A percentile compares a stretch with the other conserved stretches of the same genome.
phyloP scores from a whole-genome alignment of 2,329 filamentous ascomycete species.

The Xylariaceae sp. region DNA sequence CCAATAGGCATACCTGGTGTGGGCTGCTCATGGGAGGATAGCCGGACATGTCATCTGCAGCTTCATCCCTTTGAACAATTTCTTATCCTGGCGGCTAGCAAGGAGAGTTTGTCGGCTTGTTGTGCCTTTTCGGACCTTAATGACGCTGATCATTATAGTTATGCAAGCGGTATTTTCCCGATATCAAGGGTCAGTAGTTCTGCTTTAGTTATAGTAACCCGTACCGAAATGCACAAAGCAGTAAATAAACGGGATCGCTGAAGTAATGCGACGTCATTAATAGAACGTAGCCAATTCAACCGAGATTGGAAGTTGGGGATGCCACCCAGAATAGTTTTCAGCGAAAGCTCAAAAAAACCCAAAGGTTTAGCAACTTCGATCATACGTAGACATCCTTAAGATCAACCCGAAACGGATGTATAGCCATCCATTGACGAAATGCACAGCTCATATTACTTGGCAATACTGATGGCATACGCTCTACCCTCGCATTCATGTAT shows the following conservation, averaged over 20 bases:
- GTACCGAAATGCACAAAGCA: neutral
- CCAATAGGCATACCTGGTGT: neutral
- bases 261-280: neutral
- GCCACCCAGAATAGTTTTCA: neutral
- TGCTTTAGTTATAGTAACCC: neutral
- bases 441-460: neutral
- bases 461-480: neutral
- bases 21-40: conserved; percentile 1
- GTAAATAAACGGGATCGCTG: neutral
- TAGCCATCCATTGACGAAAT: neutral
- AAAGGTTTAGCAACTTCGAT: neutral
- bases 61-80: neutral
- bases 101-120: neutral
- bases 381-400: neutral
- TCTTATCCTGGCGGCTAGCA: neutral
- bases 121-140: neutral
- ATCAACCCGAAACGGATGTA: neutral
- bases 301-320: neutral
- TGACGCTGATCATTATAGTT: neutral
- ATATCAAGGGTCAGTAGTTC: neutral
- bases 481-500: neutral
- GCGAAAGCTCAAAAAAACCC: too few relatives aligned
- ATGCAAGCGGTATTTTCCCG: neutral
- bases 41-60: neutral
- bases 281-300: neutral